Evolutionary conservation across 768 basidiomycete genomes (phyloP).

Genomic region (Boletus sp.): DNA sequence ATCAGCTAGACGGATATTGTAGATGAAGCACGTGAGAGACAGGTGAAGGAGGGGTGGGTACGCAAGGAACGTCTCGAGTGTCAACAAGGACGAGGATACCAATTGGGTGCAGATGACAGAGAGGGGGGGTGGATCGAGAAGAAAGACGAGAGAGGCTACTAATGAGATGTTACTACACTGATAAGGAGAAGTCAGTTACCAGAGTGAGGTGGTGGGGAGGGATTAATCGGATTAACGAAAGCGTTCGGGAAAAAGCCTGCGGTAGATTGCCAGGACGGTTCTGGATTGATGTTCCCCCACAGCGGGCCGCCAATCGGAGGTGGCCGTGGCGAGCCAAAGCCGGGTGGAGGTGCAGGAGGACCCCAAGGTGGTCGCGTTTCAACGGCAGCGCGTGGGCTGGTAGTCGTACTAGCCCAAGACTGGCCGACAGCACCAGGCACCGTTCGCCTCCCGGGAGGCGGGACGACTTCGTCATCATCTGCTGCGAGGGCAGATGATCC

Average conservation of each 20-base stretch:
- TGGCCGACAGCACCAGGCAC: constrained; percentile 43
- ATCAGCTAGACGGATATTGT: constrained; percentile 18
- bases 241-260: constrained; percentile 46
- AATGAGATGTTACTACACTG: constrained; percentile 21
- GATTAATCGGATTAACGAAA: constrained; percentile 47
- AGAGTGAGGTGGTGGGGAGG: constrained; percentile 47
- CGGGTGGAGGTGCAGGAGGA: constrained; percentile 34
- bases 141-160: constrained; percentile 9
- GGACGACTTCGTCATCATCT: constrained; percentile 78
- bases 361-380: constrained; percentile 49
- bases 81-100: neutral
- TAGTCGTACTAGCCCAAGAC: constrained; percentile 43
- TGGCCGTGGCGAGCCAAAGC: constrained; percentile 35
- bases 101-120: neutral
- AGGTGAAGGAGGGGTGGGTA: neutral
- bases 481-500: constrained; percentile 78
- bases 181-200: constrained; percentile 30
- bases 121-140: neutral
- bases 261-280: constrained; percentile 51
- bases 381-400: constrained; percentile 45
- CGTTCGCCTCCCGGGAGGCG: constrained; percentile 45
- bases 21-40: constrained; percentile 27
- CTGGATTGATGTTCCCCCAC: constrained; percentile 42
- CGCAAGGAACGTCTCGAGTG: constrained; percentile 17
- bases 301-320: constrained; percentile 35